A percentile compares a stretch with the other conserved stretches of the same genome.
Evolutionary conservation across 139 green algal species (phyloP).

Genomic region (Chlamydomonas schloesseri): DNA sequence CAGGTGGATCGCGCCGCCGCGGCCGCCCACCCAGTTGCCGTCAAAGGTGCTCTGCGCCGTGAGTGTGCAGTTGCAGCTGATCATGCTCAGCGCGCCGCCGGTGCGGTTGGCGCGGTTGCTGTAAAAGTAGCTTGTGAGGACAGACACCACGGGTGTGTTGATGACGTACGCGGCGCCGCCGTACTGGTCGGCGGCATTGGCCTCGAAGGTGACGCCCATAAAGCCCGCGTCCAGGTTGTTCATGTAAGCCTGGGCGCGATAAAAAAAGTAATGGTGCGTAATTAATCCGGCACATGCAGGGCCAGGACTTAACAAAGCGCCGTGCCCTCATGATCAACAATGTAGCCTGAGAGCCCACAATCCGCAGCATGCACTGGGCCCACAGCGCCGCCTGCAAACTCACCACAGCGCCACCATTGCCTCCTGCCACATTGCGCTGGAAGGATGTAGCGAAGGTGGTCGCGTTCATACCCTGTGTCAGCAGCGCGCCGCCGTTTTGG

Average conservation of each 20-base stretch:
- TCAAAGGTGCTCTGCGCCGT: not conserved
- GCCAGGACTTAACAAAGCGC: too few relatives aligned
- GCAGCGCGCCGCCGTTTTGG: slow-evolving; percentile 2
- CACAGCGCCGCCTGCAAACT: not conserved
- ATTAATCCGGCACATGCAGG: too few relatives aligned
- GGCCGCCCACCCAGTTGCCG: not conserved
- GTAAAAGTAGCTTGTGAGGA: not conserved
- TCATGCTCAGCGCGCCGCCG: slow-evolving; percentile 20
- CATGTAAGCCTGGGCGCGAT: not conserved
- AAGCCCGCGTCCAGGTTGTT: not conserved
- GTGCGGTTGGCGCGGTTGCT: not conserved
- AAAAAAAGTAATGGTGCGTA: too few relatives aligned
- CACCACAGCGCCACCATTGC: slow-evolving; percentile 15
- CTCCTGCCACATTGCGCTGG: not conserved
- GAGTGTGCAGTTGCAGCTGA: not conserved
- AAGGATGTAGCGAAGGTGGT: not conserved
- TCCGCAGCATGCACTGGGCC: too few relatives aligned
- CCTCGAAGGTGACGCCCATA: not conserved
- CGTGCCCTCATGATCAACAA: too few relatives aligned
- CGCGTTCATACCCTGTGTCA: slow-evolving; percentile 4
- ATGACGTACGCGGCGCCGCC: slow-evolving; percentile 17
- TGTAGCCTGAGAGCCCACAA: too few relatives aligned
- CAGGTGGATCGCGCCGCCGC: slow-evolving; percentile 17
- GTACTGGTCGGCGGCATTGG: not conserved
- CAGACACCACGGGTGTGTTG: not conserved